Evolutionary conservation across 345 rosid genomes (phyloP).

Genomic region (Pistacia vera): DNA sequence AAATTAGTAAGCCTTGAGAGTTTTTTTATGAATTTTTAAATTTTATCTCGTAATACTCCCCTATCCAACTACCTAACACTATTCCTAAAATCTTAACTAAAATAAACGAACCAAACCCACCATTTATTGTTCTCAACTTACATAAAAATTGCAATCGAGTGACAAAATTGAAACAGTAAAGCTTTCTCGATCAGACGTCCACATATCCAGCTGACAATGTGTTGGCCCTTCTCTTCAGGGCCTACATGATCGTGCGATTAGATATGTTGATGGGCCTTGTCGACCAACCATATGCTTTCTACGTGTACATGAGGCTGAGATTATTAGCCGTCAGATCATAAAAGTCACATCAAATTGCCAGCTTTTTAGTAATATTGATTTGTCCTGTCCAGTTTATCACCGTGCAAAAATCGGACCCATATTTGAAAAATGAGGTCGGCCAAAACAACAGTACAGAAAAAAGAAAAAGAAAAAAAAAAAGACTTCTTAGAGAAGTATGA

Average conservation of each 20-base stretch:
- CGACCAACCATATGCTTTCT: neutral
- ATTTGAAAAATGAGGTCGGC: neutral
- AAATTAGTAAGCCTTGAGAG: no score
- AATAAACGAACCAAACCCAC: no score
- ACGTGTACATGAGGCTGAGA: neutral
- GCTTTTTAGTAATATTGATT: neutral
- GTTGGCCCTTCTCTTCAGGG: neutral
- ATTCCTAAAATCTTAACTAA: no score
- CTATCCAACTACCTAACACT: no score
- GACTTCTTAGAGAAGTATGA: no score
- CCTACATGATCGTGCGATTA: neutral
- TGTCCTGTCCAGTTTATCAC: neutral
- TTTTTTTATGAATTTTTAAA: no score
- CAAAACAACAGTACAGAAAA: neutral
- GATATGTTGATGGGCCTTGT: conserved; percentile 9
- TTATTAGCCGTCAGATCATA: conserved; percentile 19
- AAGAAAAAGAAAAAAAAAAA: no score
- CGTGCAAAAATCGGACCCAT: neutral
- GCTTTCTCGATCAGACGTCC: neutral
- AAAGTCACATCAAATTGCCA: conserved; percentile 5
- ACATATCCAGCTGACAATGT: neutral
- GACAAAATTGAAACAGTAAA: neutral
- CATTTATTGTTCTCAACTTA: neutral
- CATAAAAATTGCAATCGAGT: neutral
- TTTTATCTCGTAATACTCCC: no score